Percentiles rank a stretch among this genome's conserved stretches.
These are phyloP conservation scores for Paramecium sexaurelia DNA, from an alignment of 73 alveolate species.

Conservation along the genomic window DNA sequence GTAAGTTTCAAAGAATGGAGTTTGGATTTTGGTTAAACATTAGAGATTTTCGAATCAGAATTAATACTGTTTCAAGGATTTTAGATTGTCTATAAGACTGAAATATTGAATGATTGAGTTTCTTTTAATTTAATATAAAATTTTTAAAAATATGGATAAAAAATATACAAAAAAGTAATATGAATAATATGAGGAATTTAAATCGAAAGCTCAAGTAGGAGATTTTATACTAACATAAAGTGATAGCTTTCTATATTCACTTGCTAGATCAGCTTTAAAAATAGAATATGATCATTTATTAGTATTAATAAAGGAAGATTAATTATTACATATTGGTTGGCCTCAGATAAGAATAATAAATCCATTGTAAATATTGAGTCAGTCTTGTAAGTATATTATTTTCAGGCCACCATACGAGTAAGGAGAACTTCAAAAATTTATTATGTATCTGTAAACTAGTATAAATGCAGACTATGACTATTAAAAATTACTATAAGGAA, in stretches of 20 bases:
- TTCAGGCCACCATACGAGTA: neutral
- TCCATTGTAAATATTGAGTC: neutral
- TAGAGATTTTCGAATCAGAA: neutral
- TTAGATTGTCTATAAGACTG: neutral
- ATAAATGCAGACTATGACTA: neutral
- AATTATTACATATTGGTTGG: conserved; percentile 2
- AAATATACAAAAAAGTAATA: neutral
- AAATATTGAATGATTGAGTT: neutral
- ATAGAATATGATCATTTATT: neutral
- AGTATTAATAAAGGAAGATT: neutral
- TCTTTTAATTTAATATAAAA: neutral
- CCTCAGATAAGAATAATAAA: neutral
- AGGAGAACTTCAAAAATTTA: neutral
- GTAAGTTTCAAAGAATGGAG: neutral
- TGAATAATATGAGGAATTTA: neutral
- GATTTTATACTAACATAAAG: neutral
- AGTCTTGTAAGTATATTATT: neutral
- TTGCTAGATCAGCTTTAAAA: neutral
- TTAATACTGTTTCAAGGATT: neutral
- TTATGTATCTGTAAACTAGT: neutral
- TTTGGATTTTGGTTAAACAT: neutral
- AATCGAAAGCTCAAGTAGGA: neutral
- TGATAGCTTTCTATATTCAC: neutral
- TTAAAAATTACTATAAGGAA: neutral
- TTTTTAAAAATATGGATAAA: neutral